Evolutionary conservation across 2,329 filamentous ascomycete species (phyloP).

Genomic region (Paracamarosporium sp.): DNA sequence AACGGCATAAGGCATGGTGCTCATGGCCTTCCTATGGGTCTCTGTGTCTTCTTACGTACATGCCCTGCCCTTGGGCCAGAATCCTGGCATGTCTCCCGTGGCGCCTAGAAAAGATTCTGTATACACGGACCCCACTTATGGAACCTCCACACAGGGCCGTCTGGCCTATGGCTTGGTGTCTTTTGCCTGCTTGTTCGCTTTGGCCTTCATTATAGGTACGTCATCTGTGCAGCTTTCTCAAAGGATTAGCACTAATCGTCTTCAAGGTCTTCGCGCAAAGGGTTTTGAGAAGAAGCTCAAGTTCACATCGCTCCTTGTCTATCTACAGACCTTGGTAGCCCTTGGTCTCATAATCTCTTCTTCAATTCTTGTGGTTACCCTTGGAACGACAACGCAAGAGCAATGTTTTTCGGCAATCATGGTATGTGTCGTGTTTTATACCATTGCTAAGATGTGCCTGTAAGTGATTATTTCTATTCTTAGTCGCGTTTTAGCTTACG

Average conservation of each 20-base stretch:
- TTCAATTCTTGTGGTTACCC: background rate
- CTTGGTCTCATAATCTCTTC: background rate
- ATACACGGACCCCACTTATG: background rate
- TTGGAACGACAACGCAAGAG: background rate
- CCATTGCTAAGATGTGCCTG: background rate
- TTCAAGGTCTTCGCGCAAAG: background rate
- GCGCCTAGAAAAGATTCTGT: background rate
- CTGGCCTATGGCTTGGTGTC: slow-evolving; percentile 1
- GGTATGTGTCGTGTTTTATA: background rate
- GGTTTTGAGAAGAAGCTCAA: background rate
- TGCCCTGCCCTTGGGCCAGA: background rate
- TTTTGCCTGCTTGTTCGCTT: background rate
- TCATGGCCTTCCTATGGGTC: background rate
- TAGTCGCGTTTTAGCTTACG: background rate
- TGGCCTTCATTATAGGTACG: background rate
- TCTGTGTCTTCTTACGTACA: background rate
- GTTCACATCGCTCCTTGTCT: background rate
- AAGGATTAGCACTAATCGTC: background rate
- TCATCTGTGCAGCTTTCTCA: background rate
- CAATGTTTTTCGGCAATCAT: slow-evolving; percentile 2
- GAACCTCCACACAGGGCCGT: background rate
- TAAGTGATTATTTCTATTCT: background rate
- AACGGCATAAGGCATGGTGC: background rate
- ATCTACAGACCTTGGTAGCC: background rate
- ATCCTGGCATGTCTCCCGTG: background rate